Evolutionary conservation across 257 asterid species (phyloP), one percentile per base, ranked within the genome.

Genomic region (Scutellaria baicalensis): DNA sequence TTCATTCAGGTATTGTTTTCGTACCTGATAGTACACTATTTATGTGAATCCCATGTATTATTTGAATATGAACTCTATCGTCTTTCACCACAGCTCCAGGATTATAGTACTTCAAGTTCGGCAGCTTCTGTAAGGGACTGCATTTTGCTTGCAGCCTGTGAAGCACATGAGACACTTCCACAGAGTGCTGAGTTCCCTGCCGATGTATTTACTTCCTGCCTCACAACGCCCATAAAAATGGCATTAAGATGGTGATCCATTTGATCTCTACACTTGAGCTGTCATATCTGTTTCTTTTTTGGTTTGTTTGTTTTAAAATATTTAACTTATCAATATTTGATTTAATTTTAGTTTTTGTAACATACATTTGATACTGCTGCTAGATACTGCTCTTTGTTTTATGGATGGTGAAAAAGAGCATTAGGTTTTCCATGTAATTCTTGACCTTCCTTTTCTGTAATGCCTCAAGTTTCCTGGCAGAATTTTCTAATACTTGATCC

Each of bases 101-200:
- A 94, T 43, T 82, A 65, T 84, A 71, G 77, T 78, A 67, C 87
- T 59, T 86, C 99, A 66, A 78, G 79, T 78, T 82, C 98, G 50
- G 82, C 69, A 38, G 59, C 79, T 78, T 77, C 83, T 21, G 23
- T 18, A 47, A 75, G 77, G 73, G 85, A 81, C 73, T 75, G 97
- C 78, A 91, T 94, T 76, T 82, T 94, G 88, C 95, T 94, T 68
- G 99, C 96, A 12, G 97, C 99, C 55, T 94, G 99, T 79, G 88
- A 83, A 79, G 91, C 86, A 69, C 82, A 85, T 9, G 97, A 94
- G 84, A 88, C 95, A 7, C 98, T 94, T 75, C 99, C 99, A 3
- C 99, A 88, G 82, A 94, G 96, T 85, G 95, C 86, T 69, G 98
- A 91, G 56, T 91, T 87, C 83, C 98, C 98, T 64, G 98, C 99